These are phyloP conservation scores for Fusarium penzigii DNA, from an alignment of 2,329 filamentous ascomycete species.

Conservation along the genomic window DNA sequence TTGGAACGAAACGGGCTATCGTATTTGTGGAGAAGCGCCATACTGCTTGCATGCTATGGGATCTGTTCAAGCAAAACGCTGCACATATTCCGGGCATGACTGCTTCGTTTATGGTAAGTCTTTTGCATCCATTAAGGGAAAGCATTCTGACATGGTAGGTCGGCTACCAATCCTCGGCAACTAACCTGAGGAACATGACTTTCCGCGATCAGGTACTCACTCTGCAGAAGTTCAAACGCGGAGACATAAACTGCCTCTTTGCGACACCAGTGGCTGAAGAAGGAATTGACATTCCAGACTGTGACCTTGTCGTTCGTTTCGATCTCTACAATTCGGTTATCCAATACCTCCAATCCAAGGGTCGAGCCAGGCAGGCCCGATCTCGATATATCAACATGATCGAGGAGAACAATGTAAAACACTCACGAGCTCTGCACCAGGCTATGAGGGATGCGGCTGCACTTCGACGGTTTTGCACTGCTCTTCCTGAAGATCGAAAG, in stretches of 20 bases:
- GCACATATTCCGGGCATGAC: slow-evolving; percentile 61
- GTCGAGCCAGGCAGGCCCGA: slow-evolving; percentile 74
- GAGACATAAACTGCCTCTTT: slow-evolving; percentile 63
- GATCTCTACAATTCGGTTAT: slow-evolving; percentile 89
- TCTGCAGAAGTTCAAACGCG: slow-evolving; percentile 64
- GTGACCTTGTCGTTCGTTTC: slow-evolving; percentile 71
- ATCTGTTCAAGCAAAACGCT: slow-evolving; percentile 60
- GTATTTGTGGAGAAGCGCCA: slow-evolving; percentile 82
- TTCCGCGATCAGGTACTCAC: slow-evolving; percentile 74
- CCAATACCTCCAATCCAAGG: slow-evolving; percentile 91
- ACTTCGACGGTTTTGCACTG: slow-evolving; percentile 75
- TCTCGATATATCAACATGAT: slow-evolving; percentile 87
- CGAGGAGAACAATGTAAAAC: slow-evolving; percentile 66
- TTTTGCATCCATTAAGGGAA: fast-evolving
- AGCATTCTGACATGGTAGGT: slow-evolving; percentile 27
- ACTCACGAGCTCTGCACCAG: slow-evolving; percentile 58
- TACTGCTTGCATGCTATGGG: slow-evolving; percentile 72
- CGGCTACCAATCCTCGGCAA: slow-evolving; percentile 30
- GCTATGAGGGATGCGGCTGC: slow-evolving; percentile 60
- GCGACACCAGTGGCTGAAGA: slow-evolving; percentile 69
- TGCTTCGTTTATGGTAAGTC: slow-evolving; percentile 61
- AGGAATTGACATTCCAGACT: slow-evolving; percentile 68
- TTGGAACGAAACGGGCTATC: slow-evolving; percentile 62
- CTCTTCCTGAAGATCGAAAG: slow-evolving; percentile 73
- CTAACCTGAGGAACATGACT: slow-evolving; percentile 63